Base-by-base conservation (phyloP, 2,329 filamentous ascomycete genomes). In the Claviceps fusiformis region DNA sequence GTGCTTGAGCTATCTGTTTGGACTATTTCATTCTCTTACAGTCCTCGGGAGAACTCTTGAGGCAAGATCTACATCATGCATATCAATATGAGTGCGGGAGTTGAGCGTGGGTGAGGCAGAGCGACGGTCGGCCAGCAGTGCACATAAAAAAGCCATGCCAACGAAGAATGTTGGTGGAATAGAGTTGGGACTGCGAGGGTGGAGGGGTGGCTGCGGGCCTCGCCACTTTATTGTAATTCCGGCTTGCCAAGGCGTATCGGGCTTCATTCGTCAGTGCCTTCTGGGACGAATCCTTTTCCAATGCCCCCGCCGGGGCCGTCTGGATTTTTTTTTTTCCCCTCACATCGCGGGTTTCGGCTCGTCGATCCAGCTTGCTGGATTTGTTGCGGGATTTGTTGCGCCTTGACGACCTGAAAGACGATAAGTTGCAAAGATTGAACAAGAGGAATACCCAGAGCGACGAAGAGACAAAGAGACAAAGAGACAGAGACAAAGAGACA, bases 221-320 rank as follows among this genome's bases (percentile, higher is more conserved):
- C 46, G 50, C 50, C 50, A 53, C 50, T 29, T 31, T 31, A 50
- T 50, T 53, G 50, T 50, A 11, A 50, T 56, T 56, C 54, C 50
- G 55, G 13, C n/a, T n/a, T n/a, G n/a, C n/a, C 46, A 27, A 50
- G 50, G 39, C 29, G 55, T 50, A 46, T 47, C 55, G 51, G 55
- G 51, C 55, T 43, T 53, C 46, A 45, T 47, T 53, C 48, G 55
- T 49, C 55, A 52, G 47, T 54, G 48, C 51, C 55, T 35, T 41
- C n/a, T 27, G 33, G 9, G 44, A 19, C 13, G 27, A 52, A 45
- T 55, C 54, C 50, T 45, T 45, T 44, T 39, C 54, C 19, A 29
- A 50, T 17, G 39, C 15, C 39, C 33, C 49, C 44, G 13, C 24
- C 17, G 8, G 39, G 9, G 11, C 8, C 41, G 33, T 31, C 13